phyloP scores from a whole-genome alignment of 139 green algal species.

The Chlamydomonas schloesseri region DNA sequence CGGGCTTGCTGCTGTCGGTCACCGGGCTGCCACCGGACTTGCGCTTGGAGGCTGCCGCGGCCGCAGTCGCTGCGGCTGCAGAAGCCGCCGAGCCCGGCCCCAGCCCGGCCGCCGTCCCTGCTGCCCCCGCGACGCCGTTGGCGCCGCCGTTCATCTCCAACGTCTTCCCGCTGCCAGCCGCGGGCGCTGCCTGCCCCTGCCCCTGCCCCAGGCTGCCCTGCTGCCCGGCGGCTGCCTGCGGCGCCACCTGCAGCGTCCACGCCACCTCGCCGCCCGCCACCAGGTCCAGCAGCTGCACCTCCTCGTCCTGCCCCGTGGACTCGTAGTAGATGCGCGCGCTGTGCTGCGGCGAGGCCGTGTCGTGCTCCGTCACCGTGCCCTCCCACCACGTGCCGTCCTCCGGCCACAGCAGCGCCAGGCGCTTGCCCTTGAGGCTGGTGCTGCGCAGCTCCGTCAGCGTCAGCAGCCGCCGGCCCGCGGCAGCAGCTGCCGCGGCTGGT shows the following conservation, averaged over 20 bases:
- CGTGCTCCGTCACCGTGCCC: constrained; percentile 27
- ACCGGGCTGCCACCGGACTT: constrained; percentile 22
- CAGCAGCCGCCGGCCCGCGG: not conserved
- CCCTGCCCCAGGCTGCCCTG: too few species aligned
- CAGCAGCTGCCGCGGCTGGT: not conserved
- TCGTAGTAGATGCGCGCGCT: constrained; percentile 32
- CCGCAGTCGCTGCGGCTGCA: not conserved
- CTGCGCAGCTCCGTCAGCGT: constrained; percentile 9
- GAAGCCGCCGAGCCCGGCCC: not conserved
- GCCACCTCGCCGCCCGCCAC: constrained; percentile 37
- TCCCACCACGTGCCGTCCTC: constrained; percentile 46
- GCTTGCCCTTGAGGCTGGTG: constrained; percentile 12
- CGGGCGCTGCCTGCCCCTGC: too few species aligned
- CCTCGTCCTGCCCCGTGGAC: constrained; percentile 38
- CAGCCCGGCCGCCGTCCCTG: not conserved
- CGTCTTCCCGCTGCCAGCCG: too few species aligned
- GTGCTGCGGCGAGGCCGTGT: not conserved
- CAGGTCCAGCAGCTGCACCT: constrained; percentile 29
- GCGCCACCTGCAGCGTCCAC: not conserved
- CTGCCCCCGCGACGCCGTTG: not conserved
- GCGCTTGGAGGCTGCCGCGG: not conserved
- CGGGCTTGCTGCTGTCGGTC: not conserved
- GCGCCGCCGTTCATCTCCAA: not conserved
- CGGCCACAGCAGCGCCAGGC: constrained; percentile 36
- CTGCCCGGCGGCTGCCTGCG: not conserved